These are phyloP conservation scores for Cladorrhinum sp. DNA, from an alignment of 2,329 filamentous ascomycete species.

Conservation along the genomic window DNA sequence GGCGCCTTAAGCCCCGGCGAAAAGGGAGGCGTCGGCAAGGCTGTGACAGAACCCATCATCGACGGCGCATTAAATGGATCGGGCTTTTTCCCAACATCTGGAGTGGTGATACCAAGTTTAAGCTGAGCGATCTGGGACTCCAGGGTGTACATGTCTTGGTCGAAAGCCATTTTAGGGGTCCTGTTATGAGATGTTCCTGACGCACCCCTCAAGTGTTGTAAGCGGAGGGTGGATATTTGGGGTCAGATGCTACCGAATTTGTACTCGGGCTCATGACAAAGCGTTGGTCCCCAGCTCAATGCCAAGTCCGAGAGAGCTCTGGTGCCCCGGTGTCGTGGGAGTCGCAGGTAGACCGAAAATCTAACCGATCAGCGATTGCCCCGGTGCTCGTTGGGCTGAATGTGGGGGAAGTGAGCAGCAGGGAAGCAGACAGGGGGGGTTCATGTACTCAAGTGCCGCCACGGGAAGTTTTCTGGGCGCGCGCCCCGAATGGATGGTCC, in stretches of 20 bases:
- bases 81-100: background rate
- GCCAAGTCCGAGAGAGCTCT: background rate
- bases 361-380: constrained; percentile 12
- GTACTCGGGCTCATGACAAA: background rate
- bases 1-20: constrained; percentile 2
- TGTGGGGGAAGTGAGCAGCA: constrained; percentile 7
- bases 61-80: background rate
- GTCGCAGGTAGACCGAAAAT: constrained; percentile 14
- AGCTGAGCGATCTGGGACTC: background rate
- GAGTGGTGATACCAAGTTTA: background rate
- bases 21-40: constrained; percentile 14
- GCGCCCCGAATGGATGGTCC: too few relatives aligned
- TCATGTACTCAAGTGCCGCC: background rate
- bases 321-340: constrained; percentile 1
- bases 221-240: background rate
- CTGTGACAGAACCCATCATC: constrained; percentile 12
- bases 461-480: background rate
- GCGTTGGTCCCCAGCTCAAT: background rate
- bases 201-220: too few relatives aligned
- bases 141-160: background rate
- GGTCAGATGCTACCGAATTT: background rate
- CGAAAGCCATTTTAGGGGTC: background rate
- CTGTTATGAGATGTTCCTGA: background rate
- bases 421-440: background rate
- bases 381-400: constrained; percentile 1